Percentiles rank a stretch among this genome's conserved stretches.
Conservation (phyloP, 2,329 filamentous ascomycete genomes). For the Pleoardoris graminearum region DNA sequence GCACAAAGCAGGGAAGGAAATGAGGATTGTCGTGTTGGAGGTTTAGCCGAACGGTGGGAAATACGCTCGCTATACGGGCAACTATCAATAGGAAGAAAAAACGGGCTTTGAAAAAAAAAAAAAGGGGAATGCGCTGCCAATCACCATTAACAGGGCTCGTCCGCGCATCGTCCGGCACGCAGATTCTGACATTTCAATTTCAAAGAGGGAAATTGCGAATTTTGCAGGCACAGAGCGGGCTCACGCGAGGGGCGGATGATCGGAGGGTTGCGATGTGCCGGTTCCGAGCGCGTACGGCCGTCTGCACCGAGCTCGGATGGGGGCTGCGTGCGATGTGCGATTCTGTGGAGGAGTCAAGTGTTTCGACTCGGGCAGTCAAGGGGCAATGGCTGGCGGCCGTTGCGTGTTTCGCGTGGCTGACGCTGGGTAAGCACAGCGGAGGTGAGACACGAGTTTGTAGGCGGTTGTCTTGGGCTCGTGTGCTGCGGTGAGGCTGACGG, state of each 20-base stretch:
- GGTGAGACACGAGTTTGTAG: not conserved
- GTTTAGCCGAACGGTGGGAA: not conserved
- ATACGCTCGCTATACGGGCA: not conserved
- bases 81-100: not conserved
- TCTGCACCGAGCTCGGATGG: not conserved
- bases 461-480: not conserved
- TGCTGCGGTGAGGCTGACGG: slow-evolving; percentile 27
- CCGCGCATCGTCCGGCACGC: not conserved
- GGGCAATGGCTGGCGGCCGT: not conserved
- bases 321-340: not conserved
- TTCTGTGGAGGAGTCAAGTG: not conserved
- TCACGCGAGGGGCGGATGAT: not conserved
- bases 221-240: no score
- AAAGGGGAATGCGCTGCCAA: no score
- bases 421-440: not conserved
- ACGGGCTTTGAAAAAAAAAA: no score
- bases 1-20: not conserved
- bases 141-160: not conserved
- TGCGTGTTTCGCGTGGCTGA: not conserved
- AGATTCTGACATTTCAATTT: not conserved
- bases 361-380: not conserved
- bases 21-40: not conserved
- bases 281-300: slow-evolving; percentile 3
- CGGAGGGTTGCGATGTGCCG: not conserved
- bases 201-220: slow-evolving; percentile 5